Base-by-base conservation (phyloP, 805 yeast species). In the Saccharomycopsis lassenensis region DNA sequence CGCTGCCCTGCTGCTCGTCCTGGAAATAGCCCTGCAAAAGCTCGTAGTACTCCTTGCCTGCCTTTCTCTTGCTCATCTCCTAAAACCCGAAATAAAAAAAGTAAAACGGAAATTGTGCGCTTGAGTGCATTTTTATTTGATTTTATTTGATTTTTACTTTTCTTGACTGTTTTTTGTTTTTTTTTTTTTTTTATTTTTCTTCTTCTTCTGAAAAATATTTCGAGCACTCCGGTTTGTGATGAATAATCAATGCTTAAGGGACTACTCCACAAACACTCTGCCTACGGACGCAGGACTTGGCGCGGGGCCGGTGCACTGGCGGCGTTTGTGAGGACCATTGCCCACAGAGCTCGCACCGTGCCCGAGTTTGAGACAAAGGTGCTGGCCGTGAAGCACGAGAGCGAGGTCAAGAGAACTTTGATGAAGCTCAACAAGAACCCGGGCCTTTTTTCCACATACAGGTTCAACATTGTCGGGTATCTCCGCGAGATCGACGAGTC, bases 11-110 rank as follows among this genome's bases (percentile, higher is more conserved):
- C 18, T 11, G n/a, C 31, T 26, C 31, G 27, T 12, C 20, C 5
- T 33, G 11, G 28, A 7, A 25, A 21, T 39, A 39, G 16, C 26
- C 38, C 8, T 17, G 29, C 68, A 62, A 19, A 17, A 39, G 22
- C 6, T 34, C 31, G 31, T 35, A 39, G 23, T 39, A 39, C 19
- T 29, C 35, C 21, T 24, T 36, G 24, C 30, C 25, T 5, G 30
- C 27, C 4, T 15, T 15, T 10, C 29, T 31, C 16, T 20, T n/a
- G 23, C 17, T 21, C 14, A 11, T 4, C 24, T 16, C 23, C 5
- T 8, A 16, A 3, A 22, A 29, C 19, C 22, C 7, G 14, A n/a
- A 29, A 20, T 19, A 19, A 19, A n/a, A 12, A 10, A 7, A 11
- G 1, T 11, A 28, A 18, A 8, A 18, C 24, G 6, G n/a, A 12